These are phyloP conservation scores for Diaporthe vaccinii DNA, from an alignment of 2,329 filamentous ascomycete species.

Conservation along the genomic window DNA sequence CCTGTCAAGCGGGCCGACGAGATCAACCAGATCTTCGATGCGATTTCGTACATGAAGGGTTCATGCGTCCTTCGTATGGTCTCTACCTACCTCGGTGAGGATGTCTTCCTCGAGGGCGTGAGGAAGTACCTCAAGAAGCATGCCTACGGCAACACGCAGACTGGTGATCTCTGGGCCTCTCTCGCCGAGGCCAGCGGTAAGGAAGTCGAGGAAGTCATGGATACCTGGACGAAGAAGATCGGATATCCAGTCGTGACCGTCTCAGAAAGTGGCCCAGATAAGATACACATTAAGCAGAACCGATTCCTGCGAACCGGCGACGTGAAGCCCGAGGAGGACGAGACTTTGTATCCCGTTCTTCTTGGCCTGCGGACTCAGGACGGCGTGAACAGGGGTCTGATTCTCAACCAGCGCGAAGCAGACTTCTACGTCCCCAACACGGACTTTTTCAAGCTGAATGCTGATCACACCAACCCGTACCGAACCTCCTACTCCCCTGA, in stretches of 20 bases:
- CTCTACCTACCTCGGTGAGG: slow-evolving; percentile 93
- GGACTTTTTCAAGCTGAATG: slow-evolving; percentile 97
- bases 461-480: slow-evolving; percentile 93
- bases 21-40: slow-evolving; percentile 98
- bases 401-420: slow-evolving; percentile 78
- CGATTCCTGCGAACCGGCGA: slow-evolving; percentile 94
- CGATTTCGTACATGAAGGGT: slow-evolving; percentile 97
- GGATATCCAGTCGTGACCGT: slow-evolving; percentile 93
- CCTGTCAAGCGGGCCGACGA: slow-evolving; percentile 95
- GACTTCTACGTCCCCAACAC: slow-evolving; percentile 82
- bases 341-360: slow-evolving; percentile 90
- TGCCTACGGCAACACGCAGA: slow-evolving; percentile 95
- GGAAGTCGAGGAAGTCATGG: slow-evolving; percentile 90
- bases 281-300: slow-evolving; percentile 92
- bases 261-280: slow-evolving; percentile 78
- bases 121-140: slow-evolving; percentile 94
- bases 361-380: slow-evolving; percentile 86
- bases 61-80: slow-evolving; percentile 98
- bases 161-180: slow-evolving; percentile 90
- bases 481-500: slow-evolving; percentile 89
- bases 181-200: slow-evolving; percentile 91
- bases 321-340: slow-evolving; percentile 92
- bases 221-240: slow-evolving; percentile 97
- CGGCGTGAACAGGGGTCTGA: slow-evolving; percentile 83
- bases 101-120: slow-evolving; percentile 92